Evolutionary conservation across 1,139 yeast genomes (phyloP).

Genomic region (Taphrina wiesneri): DNA sequence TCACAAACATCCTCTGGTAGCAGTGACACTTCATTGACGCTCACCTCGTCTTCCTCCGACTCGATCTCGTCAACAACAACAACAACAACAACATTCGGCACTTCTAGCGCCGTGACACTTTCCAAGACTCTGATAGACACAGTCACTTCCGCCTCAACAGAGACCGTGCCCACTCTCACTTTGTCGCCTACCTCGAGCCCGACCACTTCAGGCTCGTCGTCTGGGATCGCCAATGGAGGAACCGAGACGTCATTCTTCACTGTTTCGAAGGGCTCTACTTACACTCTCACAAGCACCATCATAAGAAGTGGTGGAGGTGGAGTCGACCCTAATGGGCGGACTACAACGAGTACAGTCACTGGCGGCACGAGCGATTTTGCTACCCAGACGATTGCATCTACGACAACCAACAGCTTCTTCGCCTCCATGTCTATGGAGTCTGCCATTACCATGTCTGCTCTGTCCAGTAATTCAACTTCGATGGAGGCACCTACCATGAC

Average conservation of each 20-base stretch:
- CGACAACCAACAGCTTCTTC: neutral
- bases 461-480: neutral
- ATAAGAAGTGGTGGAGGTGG: neutral
- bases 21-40: neutral
- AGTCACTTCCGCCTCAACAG: neutral
- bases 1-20: too few species aligned
- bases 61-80: neutral
- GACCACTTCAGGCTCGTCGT: neutral
- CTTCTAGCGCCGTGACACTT: neutral
- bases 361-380: neutral
- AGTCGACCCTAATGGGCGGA: neutral
- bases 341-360: neutral
- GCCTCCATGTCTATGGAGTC: neutral
- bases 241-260: neutral
- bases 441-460: slow-evolving; percentile 3
- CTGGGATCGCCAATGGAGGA: neutral
- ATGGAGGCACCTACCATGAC: neutral
- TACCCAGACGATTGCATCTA: neutral
- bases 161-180: neutral
- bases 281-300: neutral
- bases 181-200: neutral
- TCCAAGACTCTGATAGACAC: neutral
- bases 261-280: neutral
- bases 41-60: neutral
- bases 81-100: too few species aligned